Conservation (phyloP, 139 green algal genomes). For the Coelastrella sp. region DNA sequence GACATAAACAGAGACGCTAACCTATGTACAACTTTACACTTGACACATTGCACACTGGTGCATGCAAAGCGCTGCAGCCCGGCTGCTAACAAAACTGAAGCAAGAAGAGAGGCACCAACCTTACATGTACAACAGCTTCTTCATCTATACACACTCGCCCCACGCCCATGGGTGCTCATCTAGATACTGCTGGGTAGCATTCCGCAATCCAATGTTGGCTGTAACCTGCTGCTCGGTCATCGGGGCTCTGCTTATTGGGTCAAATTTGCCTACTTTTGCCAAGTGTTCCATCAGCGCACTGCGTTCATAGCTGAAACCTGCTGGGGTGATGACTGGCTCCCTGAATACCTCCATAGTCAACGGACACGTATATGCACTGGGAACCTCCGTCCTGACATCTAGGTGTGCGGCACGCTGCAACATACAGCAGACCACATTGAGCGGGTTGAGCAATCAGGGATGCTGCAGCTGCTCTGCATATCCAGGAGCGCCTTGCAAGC, state of each 20-base stretch:
- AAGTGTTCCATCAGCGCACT: conserved; percentile 80
- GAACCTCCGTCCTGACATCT: conserved; percentile 54
- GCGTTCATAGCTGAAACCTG: conserved; percentile 79
- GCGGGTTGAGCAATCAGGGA: not conserved
- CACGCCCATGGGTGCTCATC: conserved; percentile 86
- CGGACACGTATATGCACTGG: conserved; percentile 64
- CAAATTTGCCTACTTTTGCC: conserved; percentile 35
- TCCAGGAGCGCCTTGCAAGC: too few species aligned
- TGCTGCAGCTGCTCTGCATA: too few species aligned
- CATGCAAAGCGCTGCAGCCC: too few species aligned
- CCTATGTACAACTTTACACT: too few species aligned
- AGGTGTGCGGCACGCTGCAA: conserved; percentile 33
- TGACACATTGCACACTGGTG: too few species aligned
- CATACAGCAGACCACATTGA: not conserved
- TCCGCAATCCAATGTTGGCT: conserved; percentile 72
- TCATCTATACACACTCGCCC: conserved; percentile 62
- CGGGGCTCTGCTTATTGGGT: conserved; percentile 45
- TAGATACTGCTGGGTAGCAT: conserved; percentile 82
- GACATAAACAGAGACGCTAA: too few species aligned
- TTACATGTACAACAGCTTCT: not conserved
- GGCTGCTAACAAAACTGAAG: too few species aligned
- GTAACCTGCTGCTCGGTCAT: conserved; percentile 60
- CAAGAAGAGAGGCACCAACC: too few species aligned
- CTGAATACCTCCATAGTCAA: conserved; percentile 73
- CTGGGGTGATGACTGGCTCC: conserved; percentile 72